Evolutionary conservation across 2,329 filamentous ascomycete genomes (phyloP), one percentile per base, ranked within the genome.

Genomic region (Mycogone perniciosa): DNA sequence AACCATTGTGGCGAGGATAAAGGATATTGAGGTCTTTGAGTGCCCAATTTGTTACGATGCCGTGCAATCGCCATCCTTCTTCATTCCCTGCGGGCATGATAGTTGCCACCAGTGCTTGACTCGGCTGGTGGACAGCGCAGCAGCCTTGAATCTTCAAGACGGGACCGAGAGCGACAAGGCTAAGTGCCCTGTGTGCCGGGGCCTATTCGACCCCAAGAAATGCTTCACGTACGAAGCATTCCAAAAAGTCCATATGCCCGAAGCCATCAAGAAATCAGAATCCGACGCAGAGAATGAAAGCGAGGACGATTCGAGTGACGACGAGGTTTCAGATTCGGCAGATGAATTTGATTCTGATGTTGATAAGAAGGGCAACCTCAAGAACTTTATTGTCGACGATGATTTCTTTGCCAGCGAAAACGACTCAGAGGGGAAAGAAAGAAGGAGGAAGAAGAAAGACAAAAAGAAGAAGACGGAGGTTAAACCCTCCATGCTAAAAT

Each of bases 11-110:
- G 62, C 72, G n/a, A 81, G 88, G 6, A 76, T 93, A 62, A 86
- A 73, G 57, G 64, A 62, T 1, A 64, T 66, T 1, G 74, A 82
- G 1, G 77, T 74, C 2, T 88, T 92, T 45, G 85, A 91, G 63
- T 95, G 90, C 61, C 88, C 88, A 0, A 83, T 93, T 20, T 96
- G 90, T 64, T 84, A 87, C 52, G 90, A 96, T 60, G 82, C 76
- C 2, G 81, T 85, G 6, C 75, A 79, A 10, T 90, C 91, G 55
- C 87, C 88, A 0, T 80, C 80, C 3, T 88, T 95, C 56, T 85
- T 91, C 65, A 75, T 89, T 46, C 89, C 89, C 1, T 96, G 90
- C 61, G 90, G 90, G 2, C 90, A 96, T 62, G 81, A 85, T 53
- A 82, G 83, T 27, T 96, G 90, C 66, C 72, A 77, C 1, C 85